A percentile compares a stretch with the other conserved stretches of the same genome.
These are phyloP conservation scores for Astragalus membranaceus DNA, from an alignment of 306 rosid genomes.

Conservation along the genomic window DNA sequence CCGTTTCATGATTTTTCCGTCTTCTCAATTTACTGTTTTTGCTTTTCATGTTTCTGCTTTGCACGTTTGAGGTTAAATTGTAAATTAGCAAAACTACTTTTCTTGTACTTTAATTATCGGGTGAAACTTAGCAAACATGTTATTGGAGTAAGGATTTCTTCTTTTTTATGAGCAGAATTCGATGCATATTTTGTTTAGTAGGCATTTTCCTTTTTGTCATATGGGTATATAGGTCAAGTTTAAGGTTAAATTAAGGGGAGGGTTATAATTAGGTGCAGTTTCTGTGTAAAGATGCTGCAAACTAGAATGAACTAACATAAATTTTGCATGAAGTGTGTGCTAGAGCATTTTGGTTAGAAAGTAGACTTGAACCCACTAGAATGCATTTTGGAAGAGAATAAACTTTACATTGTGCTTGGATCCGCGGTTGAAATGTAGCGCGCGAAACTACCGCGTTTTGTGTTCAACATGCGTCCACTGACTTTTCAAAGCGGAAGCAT, in stretches of 20 bases:
- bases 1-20: not conserved
- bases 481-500: no score
- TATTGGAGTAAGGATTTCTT: not conserved
- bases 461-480: no score
- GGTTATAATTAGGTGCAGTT: not conserved
- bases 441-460: no score
- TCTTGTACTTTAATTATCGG: no score
- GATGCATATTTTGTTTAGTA: not conserved
- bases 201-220: not conserved
- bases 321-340: not conserved
- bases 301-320: no score
- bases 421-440: no score
- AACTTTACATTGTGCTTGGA: no score
- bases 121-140: not conserved
- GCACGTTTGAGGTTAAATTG: not conserved
- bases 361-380: not conserved
- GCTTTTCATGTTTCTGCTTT: not conserved
- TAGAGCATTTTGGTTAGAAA: not conserved
- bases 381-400: not conserved
- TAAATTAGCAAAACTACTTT: no score
- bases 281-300: not conserved
- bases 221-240: not conserved
- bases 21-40: not conserved
- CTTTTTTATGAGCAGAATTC: not conserved
- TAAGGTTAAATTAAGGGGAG: not conserved